Percentiles rank a stretch among this genome's conserved stretches.
Conservation (phyloP, 1,139 yeast species). For the Arxiozyma heterogenica region DNA sequence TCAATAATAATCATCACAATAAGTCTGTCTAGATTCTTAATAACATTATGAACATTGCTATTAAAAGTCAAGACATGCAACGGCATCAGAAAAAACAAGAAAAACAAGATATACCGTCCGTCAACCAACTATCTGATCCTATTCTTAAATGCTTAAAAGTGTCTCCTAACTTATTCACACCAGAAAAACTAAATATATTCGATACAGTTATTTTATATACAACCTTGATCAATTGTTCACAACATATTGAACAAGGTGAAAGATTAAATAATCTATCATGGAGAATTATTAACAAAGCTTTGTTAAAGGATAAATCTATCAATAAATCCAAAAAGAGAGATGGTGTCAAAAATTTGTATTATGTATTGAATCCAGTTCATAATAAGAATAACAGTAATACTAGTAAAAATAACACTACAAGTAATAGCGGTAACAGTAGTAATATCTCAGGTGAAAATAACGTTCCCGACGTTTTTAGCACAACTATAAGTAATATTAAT, state of each 20-base stretch:
- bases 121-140: background rate
- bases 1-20: too few relatives aligned
- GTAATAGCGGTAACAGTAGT: background rate
- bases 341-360: slow-evolving; percentile 29
- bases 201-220: slow-evolving; percentile 27
- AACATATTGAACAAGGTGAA: slow-evolving; percentile 27
- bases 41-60: background rate
- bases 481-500: background rate
- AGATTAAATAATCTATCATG: slow-evolving; percentile 28
- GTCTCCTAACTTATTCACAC: slow-evolving; percentile 28
- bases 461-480: background rate
- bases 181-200: slow-evolving; percentile 26
- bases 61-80: background rate
- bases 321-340: slow-evolving; percentile 27
- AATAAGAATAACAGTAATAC: background rate
- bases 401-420: background rate
- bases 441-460: background rate
- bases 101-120: background rate
- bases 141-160: slow-evolving; percentile 21
- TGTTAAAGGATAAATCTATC: slow-evolving; percentile 23
- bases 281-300: slow-evolving; percentile 29
- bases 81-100: background rate
- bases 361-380: slow-evolving; percentile 22
- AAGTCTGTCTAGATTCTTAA: too few relatives aligned
- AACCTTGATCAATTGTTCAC: slow-evolving; percentile 20